Conservation (phyloP, 192 early-diverging fungal genomes). For the Mortierella alpina region DNA sequence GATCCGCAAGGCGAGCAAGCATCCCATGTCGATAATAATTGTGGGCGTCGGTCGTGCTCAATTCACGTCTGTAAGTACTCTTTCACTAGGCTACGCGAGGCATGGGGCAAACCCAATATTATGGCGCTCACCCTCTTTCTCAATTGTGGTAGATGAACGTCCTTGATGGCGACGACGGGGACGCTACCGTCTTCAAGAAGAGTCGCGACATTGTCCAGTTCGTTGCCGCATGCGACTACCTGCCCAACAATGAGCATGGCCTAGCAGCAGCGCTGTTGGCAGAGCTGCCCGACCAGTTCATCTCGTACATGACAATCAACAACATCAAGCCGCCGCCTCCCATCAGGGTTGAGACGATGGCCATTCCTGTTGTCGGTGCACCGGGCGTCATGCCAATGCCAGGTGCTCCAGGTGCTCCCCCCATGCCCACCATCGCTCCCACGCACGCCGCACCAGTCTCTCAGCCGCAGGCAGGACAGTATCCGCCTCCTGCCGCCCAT, state of each 20-base stretch:
- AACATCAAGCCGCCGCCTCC: conserved; percentile 44
- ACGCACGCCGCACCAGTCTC: no score
- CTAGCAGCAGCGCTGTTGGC: conserved; percentile 59
- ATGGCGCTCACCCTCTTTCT: neutral
- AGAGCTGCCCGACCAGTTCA: conserved; percentile 67
- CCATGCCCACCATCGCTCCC: no score
- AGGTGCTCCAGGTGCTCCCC: no score
- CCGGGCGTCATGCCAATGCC: no score
- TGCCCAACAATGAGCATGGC: conserved; percentile 28
- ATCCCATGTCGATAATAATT: conserved; percentile 65
- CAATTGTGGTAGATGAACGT: conserved; percentile 45
- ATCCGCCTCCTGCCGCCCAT: no score
- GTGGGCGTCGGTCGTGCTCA: conserved; percentile 66
- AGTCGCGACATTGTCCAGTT: conserved; percentile 70
- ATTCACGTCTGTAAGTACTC: conserved; percentile 45
- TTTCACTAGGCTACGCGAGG: no score
- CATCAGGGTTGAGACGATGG: conserved; percentile 10
- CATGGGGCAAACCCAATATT: neutral
- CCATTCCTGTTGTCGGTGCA: neutral
- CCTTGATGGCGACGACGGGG: conserved; percentile 64
- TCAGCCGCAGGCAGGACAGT: no score
- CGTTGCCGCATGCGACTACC: conserved; percentile 59
- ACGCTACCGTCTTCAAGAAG: conserved; percentile 16
- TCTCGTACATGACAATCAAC: conserved; percentile 56
- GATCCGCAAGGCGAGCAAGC: conserved; percentile 53